Conservation (phyloP, 345 rosid species). For the Gossypium ekmanianum region DNA sequence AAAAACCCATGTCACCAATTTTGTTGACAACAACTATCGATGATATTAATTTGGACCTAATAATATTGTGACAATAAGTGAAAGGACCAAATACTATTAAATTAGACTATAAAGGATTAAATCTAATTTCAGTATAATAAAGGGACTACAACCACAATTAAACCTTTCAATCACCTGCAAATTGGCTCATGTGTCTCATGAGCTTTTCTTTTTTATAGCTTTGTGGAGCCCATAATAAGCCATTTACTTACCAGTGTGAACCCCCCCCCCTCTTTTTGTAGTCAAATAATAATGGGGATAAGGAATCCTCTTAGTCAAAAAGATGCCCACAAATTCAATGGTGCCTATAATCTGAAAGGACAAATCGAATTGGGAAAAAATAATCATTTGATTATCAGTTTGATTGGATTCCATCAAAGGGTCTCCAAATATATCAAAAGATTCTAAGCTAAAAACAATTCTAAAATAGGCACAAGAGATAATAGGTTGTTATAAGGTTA, state of each 20-base stretch:
- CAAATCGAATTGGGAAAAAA: constrained; percentile 20
- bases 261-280: neutral
- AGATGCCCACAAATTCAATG: constrained; percentile 27
- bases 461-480: neutral
- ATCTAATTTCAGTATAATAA: no score
- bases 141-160: neutral
- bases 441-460: neutral
- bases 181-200: constrained; percentile 12
- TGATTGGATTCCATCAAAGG: constrained; percentile 17
- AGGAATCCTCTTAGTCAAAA: constrained; percentile 24
- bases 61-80: no score
- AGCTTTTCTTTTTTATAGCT: no score
- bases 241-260: neutral
- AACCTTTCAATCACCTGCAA: neutral
- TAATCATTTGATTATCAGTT: constrained; percentile 19
- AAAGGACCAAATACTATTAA: no score
- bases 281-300: neutral
- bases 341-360: constrained; percentile 25
- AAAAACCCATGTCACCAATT: no score
- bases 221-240: neutral
- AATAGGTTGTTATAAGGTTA: no score
- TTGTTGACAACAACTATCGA: no score
- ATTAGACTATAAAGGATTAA: no score
- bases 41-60: no score
- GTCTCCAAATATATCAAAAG: neutral